A percentile compares a stretch with the other conserved stretches of the same genome.
Conservation (phyloP, 2,329 filamentous ascomycete genomes). For the Fusarium ramigenum region DNA sequence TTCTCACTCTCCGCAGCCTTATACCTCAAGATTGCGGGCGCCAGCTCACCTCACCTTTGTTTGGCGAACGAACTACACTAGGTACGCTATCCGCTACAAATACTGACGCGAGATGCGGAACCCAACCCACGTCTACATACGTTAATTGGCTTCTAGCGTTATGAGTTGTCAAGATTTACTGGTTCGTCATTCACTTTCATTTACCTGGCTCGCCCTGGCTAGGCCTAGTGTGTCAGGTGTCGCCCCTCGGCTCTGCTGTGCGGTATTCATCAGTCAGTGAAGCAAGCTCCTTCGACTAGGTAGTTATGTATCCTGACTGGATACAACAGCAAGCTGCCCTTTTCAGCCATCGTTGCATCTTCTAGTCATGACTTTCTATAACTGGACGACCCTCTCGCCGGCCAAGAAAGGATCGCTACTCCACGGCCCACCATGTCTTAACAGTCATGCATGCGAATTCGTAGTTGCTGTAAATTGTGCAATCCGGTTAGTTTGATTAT, state of each 20-base stretch:
- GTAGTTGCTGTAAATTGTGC: not conserved
- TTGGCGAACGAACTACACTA: not conserved
- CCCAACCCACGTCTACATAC: not conserved
- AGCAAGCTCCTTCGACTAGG: not conserved
- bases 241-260: constrained; percentile 17
- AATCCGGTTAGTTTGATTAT: constrained; percentile 1
- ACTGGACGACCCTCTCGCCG: not conserved
- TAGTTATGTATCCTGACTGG: not conserved
- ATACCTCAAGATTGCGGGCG: constrained; percentile 16
- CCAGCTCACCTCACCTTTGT: not conserved
- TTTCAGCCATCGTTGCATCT: not conserved
- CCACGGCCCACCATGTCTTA: constrained; percentile 6
- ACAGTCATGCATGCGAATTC: not conserved
- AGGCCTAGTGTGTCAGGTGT: constrained; percentile 25
- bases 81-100: constrained; percentile 4
- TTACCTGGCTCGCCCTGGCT: constrained; percentile 4
- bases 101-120: constrained; percentile 18
- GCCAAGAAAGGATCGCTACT: constrained; percentile 11
- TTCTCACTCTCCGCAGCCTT: constrained; percentile 8
- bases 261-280: constrained; percentile 4
- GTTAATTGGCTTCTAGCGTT: constrained; percentile 5
- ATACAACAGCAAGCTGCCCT: not conserved
- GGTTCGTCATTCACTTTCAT: constrained; percentile 4
- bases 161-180: constrained; percentile 14
- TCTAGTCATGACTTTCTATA: not conserved